These are phyloP conservation scores for Cichorium intybus DNA, from an alignment of 140 eudicot genomes.

Conservation along the genomic window DNA sequence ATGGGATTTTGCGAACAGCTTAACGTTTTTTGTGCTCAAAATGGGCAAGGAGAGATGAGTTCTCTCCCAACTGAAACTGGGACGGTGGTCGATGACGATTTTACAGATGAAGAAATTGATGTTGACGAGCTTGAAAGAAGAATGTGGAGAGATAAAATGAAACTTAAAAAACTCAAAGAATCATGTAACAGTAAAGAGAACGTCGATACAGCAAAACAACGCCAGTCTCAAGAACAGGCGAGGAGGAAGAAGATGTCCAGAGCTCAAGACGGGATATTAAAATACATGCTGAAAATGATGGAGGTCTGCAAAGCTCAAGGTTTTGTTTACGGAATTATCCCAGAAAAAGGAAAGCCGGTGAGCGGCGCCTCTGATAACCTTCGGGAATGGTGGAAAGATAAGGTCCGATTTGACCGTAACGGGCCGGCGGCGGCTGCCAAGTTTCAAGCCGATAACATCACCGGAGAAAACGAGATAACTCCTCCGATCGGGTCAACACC, in stretches of 20 bases:
- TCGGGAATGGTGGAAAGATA: slow-evolving; percentile 70
- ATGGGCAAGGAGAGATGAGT: slow-evolving; percentile 35
- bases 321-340: slow-evolving; percentile 59
- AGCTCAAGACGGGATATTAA: slow-evolving; percentile 67
- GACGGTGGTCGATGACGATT: slow-evolving; percentile 45
- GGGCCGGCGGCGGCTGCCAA: slow-evolving; percentile 59
- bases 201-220: slow-evolving; percentile 40
- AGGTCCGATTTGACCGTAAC: slow-evolving; percentile 55
- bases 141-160: slow-evolving; percentile 75
- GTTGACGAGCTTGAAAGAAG: slow-evolving; percentile 62
- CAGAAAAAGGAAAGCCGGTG: slow-evolving; percentile 71
- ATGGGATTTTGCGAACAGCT: slow-evolving; percentile 56
- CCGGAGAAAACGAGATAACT: slow-evolving; percentile 36
- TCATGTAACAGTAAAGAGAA: slow-evolving; percentile 32
- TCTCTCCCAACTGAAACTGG: slow-evolving; percentile 30
- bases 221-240: slow-evolving; percentile 70
- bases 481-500: slow-evolving; percentile 40
- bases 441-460: slow-evolving; percentile 40
- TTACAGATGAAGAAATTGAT: slow-evolving; percentile 53
- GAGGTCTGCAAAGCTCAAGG: slow-evolving; percentile 74
- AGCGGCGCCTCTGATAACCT: slow-evolving; percentile 65
- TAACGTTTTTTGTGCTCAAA: slow-evolving; percentile 40
- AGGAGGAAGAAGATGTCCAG: slow-evolving; percentile 69
- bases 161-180: slow-evolving; percentile 57
- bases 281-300: slow-evolving; percentile 69